phyloP scores from a whole-genome alignment of 768 basidiomycete species.

The Pulveroboletus ravenelii region DNA sequence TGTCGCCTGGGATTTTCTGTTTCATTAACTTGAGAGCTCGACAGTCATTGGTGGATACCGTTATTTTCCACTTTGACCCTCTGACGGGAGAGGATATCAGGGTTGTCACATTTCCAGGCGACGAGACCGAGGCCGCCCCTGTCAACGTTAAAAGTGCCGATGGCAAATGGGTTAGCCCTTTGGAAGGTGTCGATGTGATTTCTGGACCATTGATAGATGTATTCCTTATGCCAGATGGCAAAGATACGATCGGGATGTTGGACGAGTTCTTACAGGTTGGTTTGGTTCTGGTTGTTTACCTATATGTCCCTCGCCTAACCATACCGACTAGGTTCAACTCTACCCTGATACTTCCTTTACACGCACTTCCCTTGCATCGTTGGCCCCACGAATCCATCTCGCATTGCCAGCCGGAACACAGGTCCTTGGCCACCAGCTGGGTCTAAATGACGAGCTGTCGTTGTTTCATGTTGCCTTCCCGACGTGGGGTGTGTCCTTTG shows the following conservation, averaged over 20 bases:
- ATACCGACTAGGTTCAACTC: slow-evolving; percentile 45
- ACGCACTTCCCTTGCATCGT: slow-evolving; percentile 38
- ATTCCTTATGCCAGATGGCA: slow-evolving; percentile 44
- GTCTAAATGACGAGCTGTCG: slow-evolving; percentile 38
- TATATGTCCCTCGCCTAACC: background rate
- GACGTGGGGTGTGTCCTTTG: slow-evolving; percentile 62
- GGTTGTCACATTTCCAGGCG: slow-evolving; percentile 19
- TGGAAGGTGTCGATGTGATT: slow-evolving; percentile 61
- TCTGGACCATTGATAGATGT: slow-evolving; percentile 55
- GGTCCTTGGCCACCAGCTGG: slow-evolving; percentile 56
- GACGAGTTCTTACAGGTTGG: slow-evolving; percentile 75
- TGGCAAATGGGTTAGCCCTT: slow-evolving; percentile 28
- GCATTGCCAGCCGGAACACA: slow-evolving; percentile 48
- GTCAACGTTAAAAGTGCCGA: slow-evolving; percentile 1
- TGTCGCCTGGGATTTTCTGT: background rate
- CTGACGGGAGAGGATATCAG: slow-evolving; percentile 66
- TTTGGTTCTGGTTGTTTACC: background rate
- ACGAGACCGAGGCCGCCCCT: background rate
- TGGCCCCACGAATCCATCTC: slow-evolving; percentile 49
- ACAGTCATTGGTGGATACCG: slow-evolving; percentile 63
- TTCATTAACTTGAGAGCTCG: slow-evolving; percentile 5
- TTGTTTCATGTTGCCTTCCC: slow-evolving; percentile 49
- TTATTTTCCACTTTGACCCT: slow-evolving; percentile 72
- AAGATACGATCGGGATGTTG: slow-evolving; percentile 57
- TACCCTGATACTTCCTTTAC: slow-evolving; percentile 59